These are phyloP conservation scores for Phytophthora quininea DNA, from an alignment of 352 stramenopile genomes.

Conservation along the genomic window DNA sequence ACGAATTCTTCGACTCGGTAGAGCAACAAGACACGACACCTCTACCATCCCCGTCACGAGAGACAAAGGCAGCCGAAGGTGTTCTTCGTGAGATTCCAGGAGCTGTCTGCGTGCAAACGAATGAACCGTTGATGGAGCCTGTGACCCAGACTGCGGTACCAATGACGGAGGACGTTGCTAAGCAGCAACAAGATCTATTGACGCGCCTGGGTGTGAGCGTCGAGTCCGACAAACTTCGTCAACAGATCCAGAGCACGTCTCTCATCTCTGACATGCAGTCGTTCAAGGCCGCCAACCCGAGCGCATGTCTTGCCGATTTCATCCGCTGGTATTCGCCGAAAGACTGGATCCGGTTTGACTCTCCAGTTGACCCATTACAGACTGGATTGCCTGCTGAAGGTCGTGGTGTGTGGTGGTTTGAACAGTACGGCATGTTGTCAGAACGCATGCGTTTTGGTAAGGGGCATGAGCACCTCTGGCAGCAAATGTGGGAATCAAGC, in stretches of 20 bases:
- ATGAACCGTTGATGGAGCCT: conserved; percentile 62
- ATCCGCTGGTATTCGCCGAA: conserved; percentile 87
- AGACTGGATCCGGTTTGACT: conserved; percentile 69
- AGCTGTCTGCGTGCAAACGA: conserved; percentile 50
- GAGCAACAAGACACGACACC: conserved; percentile 46
- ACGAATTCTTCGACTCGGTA: conserved; percentile 86
- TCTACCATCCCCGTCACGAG: conserved; percentile 12
- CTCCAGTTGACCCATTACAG: conserved; percentile 18
- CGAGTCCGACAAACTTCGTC: conserved; percentile 70
- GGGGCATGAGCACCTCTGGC: conserved; percentile 61
- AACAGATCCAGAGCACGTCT: conserved; percentile 76
- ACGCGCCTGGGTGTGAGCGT: conserved; percentile 66
- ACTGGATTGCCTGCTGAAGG: conserved; percentile 48
- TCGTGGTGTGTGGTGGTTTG: conserved; percentile 70
- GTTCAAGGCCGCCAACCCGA: conserved; percentile 84
- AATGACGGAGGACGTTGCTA: conserved; percentile 81
- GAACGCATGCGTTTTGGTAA: conserved; percentile 67
- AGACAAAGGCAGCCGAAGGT: conserved; percentile 30
- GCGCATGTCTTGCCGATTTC: conserved; percentile 72
- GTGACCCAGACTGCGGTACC: conserved; percentile 70
- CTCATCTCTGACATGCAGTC: conserved; percentile 87
- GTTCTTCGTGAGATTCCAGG: conserved; percentile 40
- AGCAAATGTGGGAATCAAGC: conserved; percentile 78
- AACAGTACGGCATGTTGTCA: conserved; percentile 69
- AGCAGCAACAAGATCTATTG: conserved; percentile 78